Evolutionary conservation across 139 green algal species (phyloP).

Genomic region (Chlorella sp.): DNA sequence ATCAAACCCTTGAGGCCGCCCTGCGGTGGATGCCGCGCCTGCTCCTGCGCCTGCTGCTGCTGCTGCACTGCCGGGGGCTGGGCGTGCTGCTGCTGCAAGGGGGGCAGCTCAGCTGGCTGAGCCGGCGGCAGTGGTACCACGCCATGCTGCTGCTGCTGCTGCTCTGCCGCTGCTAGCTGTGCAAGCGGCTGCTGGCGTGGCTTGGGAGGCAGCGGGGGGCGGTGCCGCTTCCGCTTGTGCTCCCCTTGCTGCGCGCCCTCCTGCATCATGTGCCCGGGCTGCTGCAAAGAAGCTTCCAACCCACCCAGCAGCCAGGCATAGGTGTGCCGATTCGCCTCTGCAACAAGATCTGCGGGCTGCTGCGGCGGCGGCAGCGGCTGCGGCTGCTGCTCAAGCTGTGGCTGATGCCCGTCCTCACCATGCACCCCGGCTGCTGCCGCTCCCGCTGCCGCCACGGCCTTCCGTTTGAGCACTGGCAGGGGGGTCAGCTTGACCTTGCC

Average conservation of each 20-base stretch:
- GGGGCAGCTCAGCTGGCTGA: neutral
- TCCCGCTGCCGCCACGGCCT: neutral
- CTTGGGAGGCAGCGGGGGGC: neutral
- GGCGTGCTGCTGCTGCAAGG: neutral
- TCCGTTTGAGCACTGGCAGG: neutral
- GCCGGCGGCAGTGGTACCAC: neutral
- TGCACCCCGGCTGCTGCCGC: neutral
- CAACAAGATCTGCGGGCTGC: neutral
- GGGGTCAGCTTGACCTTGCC: conserved; percentile 18
- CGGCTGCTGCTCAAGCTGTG: neutral
- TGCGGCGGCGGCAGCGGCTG: neutral
- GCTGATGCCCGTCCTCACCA: neutral
- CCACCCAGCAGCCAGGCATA: too few species aligned
- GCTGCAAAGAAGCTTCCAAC: neutral
- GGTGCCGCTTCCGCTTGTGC: neutral
- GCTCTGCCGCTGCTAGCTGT: neutral
- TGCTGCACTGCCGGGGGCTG: neutral
- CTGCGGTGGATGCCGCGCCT: too few species aligned
- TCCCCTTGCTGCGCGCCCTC: neutral
- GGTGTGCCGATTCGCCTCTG: too few species aligned
- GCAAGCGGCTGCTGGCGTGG: neutral
- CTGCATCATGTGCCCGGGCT: neutral
- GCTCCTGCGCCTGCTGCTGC: neutral
- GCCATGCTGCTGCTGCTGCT: neutral
- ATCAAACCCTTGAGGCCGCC: too few species aligned